Conservation (phyloP, 441 rosid species). For the Raphanus hybrid region DNA sequence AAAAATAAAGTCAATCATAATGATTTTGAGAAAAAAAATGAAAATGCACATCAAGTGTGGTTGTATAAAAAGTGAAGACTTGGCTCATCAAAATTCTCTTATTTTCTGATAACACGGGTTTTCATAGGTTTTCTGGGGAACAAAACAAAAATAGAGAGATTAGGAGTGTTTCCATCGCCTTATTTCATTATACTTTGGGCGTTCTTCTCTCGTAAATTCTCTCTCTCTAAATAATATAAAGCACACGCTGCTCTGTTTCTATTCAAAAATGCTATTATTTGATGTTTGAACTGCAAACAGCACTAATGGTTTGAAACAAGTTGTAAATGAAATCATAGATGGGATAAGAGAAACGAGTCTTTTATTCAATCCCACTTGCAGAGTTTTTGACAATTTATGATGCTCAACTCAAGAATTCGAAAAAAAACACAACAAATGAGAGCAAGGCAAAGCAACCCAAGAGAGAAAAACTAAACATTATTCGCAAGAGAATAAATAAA, state of each 20-base stretch:
- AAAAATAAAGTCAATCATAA: too few species aligned
- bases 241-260: slow-evolving; percentile 15
- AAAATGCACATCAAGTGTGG: too few species aligned
- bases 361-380: slow-evolving; percentile 4
- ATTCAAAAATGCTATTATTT: slow-evolving; percentile 9
- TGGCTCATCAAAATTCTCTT: too few species aligned
- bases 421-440: neutral
- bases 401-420: neutral
- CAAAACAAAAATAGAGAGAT: slow-evolving; percentile 19
- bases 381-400: neutral
- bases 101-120: neutral
- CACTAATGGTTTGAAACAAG: slow-evolving; percentile 7
- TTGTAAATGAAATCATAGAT: slow-evolving; percentile 1
- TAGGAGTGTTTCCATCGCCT: slow-evolving; percentile 9
- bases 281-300: neutral
- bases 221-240: slow-evolving; percentile 22
- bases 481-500: neutral
- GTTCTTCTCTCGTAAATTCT: neutral
- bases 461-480: too few species aligned
- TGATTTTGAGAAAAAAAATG: too few species aligned
- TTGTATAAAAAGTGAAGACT: too few species aligned
- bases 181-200: neutral
- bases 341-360: slow-evolving; percentile 2
- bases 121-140: neutral
- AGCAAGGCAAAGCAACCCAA: too few species aligned